phyloP scores from a whole-genome alignment of 352 stramenopile species.

The Thraustochytrium sp. region DNA sequence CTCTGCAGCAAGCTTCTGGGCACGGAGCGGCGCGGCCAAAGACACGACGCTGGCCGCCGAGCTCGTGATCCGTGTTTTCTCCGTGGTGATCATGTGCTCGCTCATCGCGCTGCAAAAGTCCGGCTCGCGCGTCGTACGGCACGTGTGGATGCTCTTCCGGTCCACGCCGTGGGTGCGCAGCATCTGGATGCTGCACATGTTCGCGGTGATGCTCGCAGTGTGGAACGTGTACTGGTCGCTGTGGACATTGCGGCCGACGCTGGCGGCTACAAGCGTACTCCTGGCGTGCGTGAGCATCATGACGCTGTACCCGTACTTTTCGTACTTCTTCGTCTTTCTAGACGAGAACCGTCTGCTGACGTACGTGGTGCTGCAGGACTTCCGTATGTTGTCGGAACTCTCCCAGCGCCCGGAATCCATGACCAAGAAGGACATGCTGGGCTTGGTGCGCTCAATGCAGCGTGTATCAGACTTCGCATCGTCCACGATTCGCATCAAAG shows the following conservation, averaged over 20 bases:
- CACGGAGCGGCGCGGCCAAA: not conserved
- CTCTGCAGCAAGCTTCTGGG: too few species aligned
- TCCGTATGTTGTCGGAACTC: not conserved
- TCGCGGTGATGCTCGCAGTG: not conserved
- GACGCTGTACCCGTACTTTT: slow-evolving; percentile 42
- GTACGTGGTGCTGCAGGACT: not conserved
- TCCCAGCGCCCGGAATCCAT: not conserved
- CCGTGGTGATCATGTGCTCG: slow-evolving; percentile 18
- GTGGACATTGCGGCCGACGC: not conserved
- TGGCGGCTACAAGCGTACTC: not conserved
- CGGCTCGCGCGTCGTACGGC: not conserved
- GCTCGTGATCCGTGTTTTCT: slow-evolving; percentile 7
- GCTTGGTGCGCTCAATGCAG: not conserved
- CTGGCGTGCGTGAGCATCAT: not conserved
- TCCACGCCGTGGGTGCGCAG: not conserved
- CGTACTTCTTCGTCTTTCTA: slow-evolving; percentile 37
- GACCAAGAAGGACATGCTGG: not conserved
- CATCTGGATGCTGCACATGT: not conserved
- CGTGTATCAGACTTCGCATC: slow-evolving; percentile 29
- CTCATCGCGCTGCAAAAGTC: slow-evolving; percentile 39
- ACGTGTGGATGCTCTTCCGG: slow-evolving; percentile 23
- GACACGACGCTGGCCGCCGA: slow-evolving; percentile 8
- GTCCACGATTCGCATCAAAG: slow-evolving; percentile 11
- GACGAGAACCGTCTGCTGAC: slow-evolving; percentile 29
- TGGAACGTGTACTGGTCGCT: not conserved